A percentile compares a stretch with the other conserved stretches of the same genome.
These are phyloP conservation scores for Acanthamoeba triangularis DNA, from an alignment of 208 protist species.

Conservation along the genomic window DNA sequence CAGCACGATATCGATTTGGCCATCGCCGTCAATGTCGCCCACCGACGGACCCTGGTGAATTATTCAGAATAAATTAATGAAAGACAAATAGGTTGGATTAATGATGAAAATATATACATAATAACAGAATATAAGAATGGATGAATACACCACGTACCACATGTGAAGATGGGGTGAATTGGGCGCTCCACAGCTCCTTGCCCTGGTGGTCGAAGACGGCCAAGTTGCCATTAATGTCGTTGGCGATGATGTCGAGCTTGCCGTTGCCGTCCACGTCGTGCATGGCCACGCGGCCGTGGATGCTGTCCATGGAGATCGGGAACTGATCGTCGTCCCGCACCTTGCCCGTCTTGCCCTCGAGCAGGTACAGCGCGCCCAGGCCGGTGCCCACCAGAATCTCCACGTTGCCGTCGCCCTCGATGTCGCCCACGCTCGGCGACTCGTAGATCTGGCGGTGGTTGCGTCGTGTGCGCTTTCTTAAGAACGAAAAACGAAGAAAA, in stretches of 20 bases:
- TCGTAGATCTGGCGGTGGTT: constrained; percentile 89
- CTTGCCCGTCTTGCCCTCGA: constrained; percentile 85
- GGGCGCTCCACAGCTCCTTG: constrained; percentile 90
- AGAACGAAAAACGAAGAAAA: no score
- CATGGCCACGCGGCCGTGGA: constrained; percentile 90
- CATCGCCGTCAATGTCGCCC: constrained; percentile 95
- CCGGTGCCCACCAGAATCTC: constrained; percentile 91
- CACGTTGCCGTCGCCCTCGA: constrained; percentile 89
- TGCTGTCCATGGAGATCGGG: constrained; percentile 89
- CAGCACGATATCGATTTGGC: constrained; percentile 93
- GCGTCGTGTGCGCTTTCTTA: neutral
- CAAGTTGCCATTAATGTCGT: constrained; percentile 94
- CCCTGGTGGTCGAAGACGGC: constrained; percentile 92
- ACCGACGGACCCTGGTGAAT: constrained; percentile 90
- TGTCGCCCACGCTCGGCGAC: constrained; percentile 92
- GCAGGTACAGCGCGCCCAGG: constrained; percentile 92
- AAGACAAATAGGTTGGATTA: no score
- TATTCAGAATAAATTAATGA: neutral
- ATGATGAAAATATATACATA: neutral
- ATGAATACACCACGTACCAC: neutral
- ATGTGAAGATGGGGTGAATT: constrained; percentile 85
- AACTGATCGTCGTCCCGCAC: neutral
- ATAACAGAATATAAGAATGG: neutral
- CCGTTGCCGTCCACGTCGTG: constrained; percentile 95
- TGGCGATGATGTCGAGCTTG: constrained; percentile 93